Percentiles rank a stretch among this genome's conserved stretches.
phyloP scores from a whole-genome alignment of 2,329 filamentous ascomycete species.

The Sporothrix brasiliensis region DNA sequence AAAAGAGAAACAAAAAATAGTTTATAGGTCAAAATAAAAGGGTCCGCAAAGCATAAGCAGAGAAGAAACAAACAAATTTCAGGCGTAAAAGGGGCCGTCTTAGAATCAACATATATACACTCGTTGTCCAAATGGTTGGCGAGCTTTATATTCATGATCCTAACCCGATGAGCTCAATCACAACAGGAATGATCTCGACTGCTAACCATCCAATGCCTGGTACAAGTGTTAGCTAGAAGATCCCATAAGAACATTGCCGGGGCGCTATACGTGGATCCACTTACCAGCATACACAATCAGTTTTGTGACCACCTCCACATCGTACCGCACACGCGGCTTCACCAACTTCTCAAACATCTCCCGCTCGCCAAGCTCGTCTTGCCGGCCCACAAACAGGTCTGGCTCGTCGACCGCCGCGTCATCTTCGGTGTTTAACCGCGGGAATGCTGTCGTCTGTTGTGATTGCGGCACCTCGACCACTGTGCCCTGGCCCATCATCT shows the following conservation, averaged over 20 bases:
- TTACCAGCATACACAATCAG: constrained; percentile 89
- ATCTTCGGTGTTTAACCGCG: constrained; percentile 34
- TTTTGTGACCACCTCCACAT: constrained; percentile 98
- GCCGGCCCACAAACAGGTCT: constrained; percentile 47
- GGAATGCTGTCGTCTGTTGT: constrained; percentile 28
- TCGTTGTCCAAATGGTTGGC: background rate
- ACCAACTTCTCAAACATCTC: constrained; percentile 85
- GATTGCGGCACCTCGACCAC: constrained; percentile 44
- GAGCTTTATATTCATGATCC: constrained; percentile 25
- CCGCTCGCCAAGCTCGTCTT: constrained; percentile 63
- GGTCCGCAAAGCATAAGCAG: background rate
- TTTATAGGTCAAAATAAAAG: background rate
- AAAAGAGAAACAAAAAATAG: background rate
- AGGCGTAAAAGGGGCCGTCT: background rate
- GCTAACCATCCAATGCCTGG: constrained; percentile 81
- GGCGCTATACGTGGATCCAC: constrained; percentile 41
- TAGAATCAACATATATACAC: constrained; percentile 5
- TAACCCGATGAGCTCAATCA: constrained; percentile 66
- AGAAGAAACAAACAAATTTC: background rate
- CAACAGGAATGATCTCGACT: constrained; percentile 70
- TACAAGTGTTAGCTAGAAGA: constrained; percentile 24
- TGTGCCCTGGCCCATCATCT: constrained; percentile 71
- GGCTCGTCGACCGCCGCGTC: constrained; percentile 40
- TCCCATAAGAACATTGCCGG: background rate
- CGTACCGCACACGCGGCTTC: constrained; percentile 87